Percentiles rank a stretch among this genome's conserved stretches.
phyloP scores from a whole-genome alignment of 352 stramenopile genomes.

The Pilasporangium apinafurcum region DNA sequence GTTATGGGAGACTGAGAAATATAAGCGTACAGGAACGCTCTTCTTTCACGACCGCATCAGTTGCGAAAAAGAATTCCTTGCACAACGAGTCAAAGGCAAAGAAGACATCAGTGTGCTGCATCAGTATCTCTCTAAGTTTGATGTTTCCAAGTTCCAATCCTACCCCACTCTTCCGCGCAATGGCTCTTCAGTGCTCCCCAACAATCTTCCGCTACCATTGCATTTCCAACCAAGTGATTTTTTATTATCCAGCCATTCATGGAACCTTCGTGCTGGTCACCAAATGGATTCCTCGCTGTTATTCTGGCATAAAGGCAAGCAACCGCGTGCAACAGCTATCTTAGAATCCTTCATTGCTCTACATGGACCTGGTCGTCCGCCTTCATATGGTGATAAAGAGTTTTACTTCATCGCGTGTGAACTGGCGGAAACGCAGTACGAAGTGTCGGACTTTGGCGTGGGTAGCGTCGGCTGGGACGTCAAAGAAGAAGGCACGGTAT shows the following conservation, averaged over 20 bases:
- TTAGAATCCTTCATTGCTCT: slow-evolving; percentile 32
- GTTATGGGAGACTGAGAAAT: slow-evolving; percentile 51
- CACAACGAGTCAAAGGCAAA: slow-evolving; percentile 12
- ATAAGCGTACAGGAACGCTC: slow-evolving; percentile 40
- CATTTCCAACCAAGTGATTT: slow-evolving; percentile 20
- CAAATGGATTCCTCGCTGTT: slow-evolving; percentile 47
- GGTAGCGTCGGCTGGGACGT: slow-evolving; percentile 17
- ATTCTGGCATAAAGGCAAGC: slow-evolving; percentile 34
- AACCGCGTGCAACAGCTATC: slow-evolving; percentile 33
- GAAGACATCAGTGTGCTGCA: slow-evolving; percentile 22
- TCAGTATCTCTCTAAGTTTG: slow-evolving; percentile 28
- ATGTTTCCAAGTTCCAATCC: slow-evolving; percentile 15
- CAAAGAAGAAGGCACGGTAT: slow-evolving; percentile 6
- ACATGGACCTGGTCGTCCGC: slow-evolving; percentile 6
- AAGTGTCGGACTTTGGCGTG: slow-evolving; percentile 30
- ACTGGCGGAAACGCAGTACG: slow-evolving; percentile 38
- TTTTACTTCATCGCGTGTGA: slow-evolving; percentile 43
- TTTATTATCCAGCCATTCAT: slow-evolving; percentile 25
- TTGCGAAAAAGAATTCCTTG: slow-evolving; percentile 32
- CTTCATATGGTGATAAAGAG: slow-evolving; percentile 45
- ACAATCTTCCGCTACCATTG: background rate
- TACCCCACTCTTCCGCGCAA: background rate
- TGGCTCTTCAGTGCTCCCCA: slow-evolving; percentile 1
- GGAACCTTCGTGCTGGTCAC: slow-evolving; percentile 26
- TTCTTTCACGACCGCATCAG: slow-evolving; percentile 54